Evolutionary conservation across 2,329 filamentous ascomycete species (phyloP).

Genomic region (Colletotrichum costaricense): DNA sequence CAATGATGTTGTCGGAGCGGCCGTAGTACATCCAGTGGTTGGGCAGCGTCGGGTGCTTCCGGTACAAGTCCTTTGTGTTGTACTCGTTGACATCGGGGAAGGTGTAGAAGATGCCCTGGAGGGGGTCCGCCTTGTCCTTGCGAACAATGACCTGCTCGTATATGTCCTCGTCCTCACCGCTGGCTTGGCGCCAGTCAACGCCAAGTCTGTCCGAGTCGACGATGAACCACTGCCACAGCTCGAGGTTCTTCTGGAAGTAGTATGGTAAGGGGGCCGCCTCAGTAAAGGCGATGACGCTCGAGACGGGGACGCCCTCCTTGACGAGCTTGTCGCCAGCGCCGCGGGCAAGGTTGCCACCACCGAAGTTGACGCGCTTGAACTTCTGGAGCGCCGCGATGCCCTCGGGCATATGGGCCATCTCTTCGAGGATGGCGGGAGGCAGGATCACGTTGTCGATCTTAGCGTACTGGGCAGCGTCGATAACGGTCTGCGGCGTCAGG

Average conservation of each 20-base stretch:
- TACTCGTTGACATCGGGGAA: constrained; percentile 50
- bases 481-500: constrained; percentile 46
- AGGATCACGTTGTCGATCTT: constrained; percentile 43
- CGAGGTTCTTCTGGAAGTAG: constrained; percentile 48
- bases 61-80: constrained; percentile 57
- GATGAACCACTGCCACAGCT: constrained; percentile 30
- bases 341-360: constrained; percentile 51
- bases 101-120: constrained; percentile 54
- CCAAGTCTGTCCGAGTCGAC: constrained; percentile 54
- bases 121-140: constrained; percentile 48
- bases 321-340: constrained; percentile 52
- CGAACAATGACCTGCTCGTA: constrained; percentile 54
- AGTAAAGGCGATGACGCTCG: constrained; percentile 54
- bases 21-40: constrained; percentile 48
- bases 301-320: constrained; percentile 46
- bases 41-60: constrained; percentile 49
- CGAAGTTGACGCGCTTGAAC: constrained; percentile 48
- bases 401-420: constrained; percentile 49
- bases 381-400: constrained; percentile 45
- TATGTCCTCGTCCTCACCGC: constrained; percentile 44
- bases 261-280: constrained; percentile 51
- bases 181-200: constrained; percentile 49
- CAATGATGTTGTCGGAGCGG: constrained; percentile 54
- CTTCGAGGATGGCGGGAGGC: constrained; percentile 55
- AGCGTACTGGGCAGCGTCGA: constrained; percentile 44